A percentile compares a stretch with the other conserved stretches of the same genome.
phyloP scores from a whole-genome alignment of 108 stramenopile genomes.

The Cyclotella kingstonii region DNA sequence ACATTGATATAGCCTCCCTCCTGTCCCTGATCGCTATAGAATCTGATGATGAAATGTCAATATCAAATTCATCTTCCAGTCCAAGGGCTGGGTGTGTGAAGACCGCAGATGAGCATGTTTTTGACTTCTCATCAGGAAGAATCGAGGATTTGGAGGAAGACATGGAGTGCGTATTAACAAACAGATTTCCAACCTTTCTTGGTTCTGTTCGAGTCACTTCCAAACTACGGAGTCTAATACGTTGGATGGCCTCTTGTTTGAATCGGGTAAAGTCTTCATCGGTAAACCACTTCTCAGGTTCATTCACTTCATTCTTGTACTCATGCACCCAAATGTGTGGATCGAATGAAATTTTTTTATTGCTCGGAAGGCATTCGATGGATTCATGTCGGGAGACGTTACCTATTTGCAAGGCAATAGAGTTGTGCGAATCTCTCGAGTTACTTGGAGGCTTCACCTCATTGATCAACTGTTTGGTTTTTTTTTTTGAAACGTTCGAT shows the following conservation, averaged over 20 bases:
- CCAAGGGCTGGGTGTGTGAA: slow-evolving; percentile 32
- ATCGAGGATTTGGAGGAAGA: slow-evolving; percentile 42
- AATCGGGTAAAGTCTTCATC: slow-evolving; percentile 57
- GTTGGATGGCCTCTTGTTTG: slow-evolving; percentile 64
- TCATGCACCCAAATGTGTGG: slow-evolving; percentile 46
- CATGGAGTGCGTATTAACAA: background rate
- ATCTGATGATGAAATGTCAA: slow-evolving; percentile 7
- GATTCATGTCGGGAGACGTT: slow-evolving; percentile 31
- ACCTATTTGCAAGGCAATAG: background rate
- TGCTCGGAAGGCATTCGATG: slow-evolving; percentile 22
- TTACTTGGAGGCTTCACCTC: background rate
- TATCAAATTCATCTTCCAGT: slow-evolving; percentile 40
- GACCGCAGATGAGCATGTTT: background rate
- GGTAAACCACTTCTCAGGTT: slow-evolving; percentile 55
- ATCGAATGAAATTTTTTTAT: slow-evolving; percentile 36
- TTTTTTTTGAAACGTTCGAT: background rate
- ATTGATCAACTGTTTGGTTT: background rate
- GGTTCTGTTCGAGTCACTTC: slow-evolving; percentile 46
- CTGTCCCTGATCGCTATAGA: too few relatives aligned
- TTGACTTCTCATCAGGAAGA: slow-evolving; percentile 27
- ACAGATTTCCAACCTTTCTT: slow-evolving; percentile 4
- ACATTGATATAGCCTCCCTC: too few relatives aligned
- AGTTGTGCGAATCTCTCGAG: background rate
- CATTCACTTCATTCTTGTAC: slow-evolving; percentile 5
- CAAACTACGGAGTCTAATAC: slow-evolving; percentile 37